Conservation (phyloP, 2,329 filamentous ascomycete species). For the Talaromyces marneffei region DNA sequence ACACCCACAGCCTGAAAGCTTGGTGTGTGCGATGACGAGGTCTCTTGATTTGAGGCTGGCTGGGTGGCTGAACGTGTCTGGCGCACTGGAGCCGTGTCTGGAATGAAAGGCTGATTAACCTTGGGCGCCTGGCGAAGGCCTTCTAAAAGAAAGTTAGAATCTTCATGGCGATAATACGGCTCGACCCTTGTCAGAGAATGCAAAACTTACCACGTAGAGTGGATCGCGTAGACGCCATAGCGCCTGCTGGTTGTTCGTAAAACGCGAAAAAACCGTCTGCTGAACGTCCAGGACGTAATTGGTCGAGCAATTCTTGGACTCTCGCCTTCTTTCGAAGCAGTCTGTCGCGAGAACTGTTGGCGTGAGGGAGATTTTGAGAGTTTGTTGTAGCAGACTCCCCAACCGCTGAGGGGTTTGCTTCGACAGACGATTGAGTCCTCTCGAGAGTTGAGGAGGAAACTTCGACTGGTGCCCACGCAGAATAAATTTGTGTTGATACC, state of each 20-base stretch:
- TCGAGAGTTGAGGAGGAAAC: neutral
- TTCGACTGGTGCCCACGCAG: neutral
- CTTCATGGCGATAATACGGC: neutral
- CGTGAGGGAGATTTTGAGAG: neutral
- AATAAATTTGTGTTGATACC: neutral
- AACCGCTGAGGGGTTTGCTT: neutral
- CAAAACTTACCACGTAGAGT: constrained; percentile 24
- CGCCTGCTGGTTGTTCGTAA: neutral
- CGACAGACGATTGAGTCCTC: neutral
- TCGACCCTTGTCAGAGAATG: neutral
- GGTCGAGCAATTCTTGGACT: neutral
- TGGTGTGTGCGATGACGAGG: constrained; percentile 1
- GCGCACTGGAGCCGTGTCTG: constrained; percentile 33
- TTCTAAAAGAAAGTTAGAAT: constrained; percentile 21
- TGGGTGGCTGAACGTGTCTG: constrained; percentile 26
- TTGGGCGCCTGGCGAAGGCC: constrained; percentile 37
- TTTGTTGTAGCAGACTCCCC: neutral
- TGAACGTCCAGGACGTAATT: neutral
- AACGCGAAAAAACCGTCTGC: neutral
- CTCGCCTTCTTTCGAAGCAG: neutral
- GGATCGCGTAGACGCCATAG: constrained; percentile 23
- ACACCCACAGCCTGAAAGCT: constrained; percentile 12
- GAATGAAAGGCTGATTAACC: constrained; percentile 35
- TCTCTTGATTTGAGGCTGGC: neutral
- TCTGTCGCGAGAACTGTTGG: neutral